phyloP scores from a whole-genome alignment of 306 rosid species.

The Erythrophleum fordii region DNA sequence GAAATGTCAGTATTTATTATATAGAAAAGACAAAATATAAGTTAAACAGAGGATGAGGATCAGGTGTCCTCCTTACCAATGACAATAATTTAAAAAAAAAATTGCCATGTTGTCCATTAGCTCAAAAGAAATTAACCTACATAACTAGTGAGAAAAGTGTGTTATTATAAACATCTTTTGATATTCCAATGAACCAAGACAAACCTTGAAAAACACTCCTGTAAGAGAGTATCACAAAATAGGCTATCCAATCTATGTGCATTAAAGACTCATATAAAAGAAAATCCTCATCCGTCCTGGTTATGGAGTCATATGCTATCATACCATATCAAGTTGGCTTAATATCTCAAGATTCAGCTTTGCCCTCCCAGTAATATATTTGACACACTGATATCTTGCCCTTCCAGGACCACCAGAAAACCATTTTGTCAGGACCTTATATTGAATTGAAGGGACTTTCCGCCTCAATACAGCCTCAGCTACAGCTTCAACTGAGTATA shows the following conservation, averaged over 20 bases:
- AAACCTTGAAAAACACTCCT: slow-evolving; percentile 15
- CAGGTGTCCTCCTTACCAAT: not conserved
- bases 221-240: slow-evolving; percentile 10
- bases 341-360: slow-evolving; percentile 84
- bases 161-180: slow-evolving; percentile 19
- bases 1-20: not conserved
- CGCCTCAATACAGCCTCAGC: slow-evolving; percentile 86
- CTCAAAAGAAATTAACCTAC: slow-evolving; percentile 29
- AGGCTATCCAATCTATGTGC: slow-evolving; percentile 10
- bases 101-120: slow-evolving; percentile 2
- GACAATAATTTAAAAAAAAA: not conserved
- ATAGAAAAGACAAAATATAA: not conserved
- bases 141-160: slow-evolving; percentile 35
- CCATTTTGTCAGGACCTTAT: slow-evolving; percentile 77
- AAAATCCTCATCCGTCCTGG: slow-evolving; percentile 23
- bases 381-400: slow-evolving; percentile 80
- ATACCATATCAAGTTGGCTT: slow-evolving; percentile 88
- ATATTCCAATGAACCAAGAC: slow-evolving; percentile 39
- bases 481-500: slow-evolving; percentile 88
- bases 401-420: slow-evolving; percentile 82
- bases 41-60: not conserved
- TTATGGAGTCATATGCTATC: slow-evolving; percentile 32
- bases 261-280: not conserved
- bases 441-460: slow-evolving; percentile 65
- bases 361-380: slow-evolving; percentile 64